Evolutionary conservation across 768 basidiomycete species (phyloP).

Genomic region (Termitomyces sp.): DNA sequence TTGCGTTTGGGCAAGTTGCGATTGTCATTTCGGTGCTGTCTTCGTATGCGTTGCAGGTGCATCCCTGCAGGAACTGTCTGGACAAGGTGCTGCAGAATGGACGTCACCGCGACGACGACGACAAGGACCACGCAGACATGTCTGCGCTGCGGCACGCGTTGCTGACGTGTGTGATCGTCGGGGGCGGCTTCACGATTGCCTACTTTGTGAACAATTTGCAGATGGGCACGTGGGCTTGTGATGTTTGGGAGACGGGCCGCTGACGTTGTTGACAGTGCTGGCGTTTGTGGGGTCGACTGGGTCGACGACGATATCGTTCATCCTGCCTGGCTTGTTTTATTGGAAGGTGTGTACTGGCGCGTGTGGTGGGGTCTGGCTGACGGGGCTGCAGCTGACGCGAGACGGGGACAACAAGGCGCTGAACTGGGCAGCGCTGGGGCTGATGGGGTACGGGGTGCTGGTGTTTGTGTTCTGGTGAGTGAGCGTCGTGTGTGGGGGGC

Average conservation of each 20-base stretch:
- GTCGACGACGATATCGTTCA: constrained; percentile 95
- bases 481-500: background rate
- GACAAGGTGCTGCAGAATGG: constrained; percentile 77
- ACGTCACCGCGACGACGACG: constrained; percentile 30
- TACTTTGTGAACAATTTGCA: constrained; percentile 76
- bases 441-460: constrained; percentile 69
- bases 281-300: constrained; percentile 97
- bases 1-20: constrained; percentile 89
- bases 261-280: constrained; percentile 49
- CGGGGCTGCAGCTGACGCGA: constrained; percentile 52
- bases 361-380: background rate
- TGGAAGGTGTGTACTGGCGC: constrained; percentile 63
- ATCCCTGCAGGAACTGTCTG: constrained; percentile 87
- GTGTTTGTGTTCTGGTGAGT: constrained; percentile 88
- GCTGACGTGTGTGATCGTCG: constrained; percentile 64
- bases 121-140: constrained; percentile 67
- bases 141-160: constrained; percentile 58
- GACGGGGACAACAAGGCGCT: constrained; percentile 50
- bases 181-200: constrained; percentile 63
- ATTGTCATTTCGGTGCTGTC: constrained; percentile 88
- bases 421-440: constrained; percentile 55
- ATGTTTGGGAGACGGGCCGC: background rate
- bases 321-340: constrained; percentile 89
- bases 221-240: constrained; percentile 46
- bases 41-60: constrained; percentile 92